These are phyloP conservation scores for Pterocarpus santalinus DNA, from an alignment of 306 rosid genomes.

Conservation along the genomic window DNA sequence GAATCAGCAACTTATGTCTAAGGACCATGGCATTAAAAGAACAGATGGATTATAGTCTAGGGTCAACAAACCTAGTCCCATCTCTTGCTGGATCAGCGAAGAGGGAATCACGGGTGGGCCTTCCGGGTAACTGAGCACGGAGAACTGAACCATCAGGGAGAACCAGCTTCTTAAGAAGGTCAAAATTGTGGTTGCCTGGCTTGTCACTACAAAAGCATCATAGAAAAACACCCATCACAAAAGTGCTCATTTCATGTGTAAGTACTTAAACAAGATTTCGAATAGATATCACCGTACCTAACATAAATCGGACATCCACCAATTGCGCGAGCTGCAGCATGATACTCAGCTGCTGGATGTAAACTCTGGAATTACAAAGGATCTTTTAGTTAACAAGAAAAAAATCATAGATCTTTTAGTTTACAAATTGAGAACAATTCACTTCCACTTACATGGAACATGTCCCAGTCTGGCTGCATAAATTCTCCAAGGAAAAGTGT, in stretches of 20 bases:
- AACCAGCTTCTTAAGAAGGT: slow-evolving; percentile 85
- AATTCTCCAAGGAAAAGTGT: slow-evolving; percentile 96
- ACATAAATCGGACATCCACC: slow-evolving; percentile 99
- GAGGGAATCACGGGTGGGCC: slow-evolving; percentile 89
- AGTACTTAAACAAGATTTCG: background rate
- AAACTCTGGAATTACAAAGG: slow-evolving; percentile 63
- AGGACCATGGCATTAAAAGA: background rate
- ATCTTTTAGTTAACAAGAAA: slow-evolving; percentile 25
- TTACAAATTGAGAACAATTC: background rate
- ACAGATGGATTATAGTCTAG: background rate
- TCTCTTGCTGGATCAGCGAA: slow-evolving; percentile 96
- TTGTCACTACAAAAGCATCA: slow-evolving; percentile 69
- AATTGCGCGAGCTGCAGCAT: slow-evolving; percentile 94
- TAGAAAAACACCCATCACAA: background rate
- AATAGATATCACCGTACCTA: slow-evolving; percentile 57
- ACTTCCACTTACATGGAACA: slow-evolving; percentile 87
- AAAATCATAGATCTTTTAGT: background rate
- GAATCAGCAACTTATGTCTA: slow-evolving; percentile 14
- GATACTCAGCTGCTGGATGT: slow-evolving; percentile 95
- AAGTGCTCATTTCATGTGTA: slow-evolving; percentile 10
- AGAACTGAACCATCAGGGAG: slow-evolving; percentile 98
- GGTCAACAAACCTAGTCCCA: slow-evolving; percentile 68
- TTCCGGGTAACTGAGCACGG: slow-evolving; percentile 89
- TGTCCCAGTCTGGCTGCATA: slow-evolving; percentile 99
- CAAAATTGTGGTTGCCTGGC: slow-evolving; percentile 95